Evolutionary conservation across 495 filamentous ascomycete species (phyloP).

Genomic region (Neurospora sp.): DNA sequence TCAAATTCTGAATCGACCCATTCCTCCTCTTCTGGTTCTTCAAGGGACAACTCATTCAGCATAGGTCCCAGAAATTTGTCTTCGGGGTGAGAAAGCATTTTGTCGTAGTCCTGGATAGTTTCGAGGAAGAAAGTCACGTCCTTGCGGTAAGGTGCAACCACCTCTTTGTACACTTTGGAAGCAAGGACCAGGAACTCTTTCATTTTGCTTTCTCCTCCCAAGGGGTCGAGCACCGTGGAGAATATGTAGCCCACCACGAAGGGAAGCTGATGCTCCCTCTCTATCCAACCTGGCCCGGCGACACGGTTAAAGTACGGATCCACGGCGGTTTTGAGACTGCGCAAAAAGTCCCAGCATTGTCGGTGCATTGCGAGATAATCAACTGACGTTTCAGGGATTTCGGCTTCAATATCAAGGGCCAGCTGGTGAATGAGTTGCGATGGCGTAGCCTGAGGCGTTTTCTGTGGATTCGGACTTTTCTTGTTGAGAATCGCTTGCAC

Average conservation of each 20-base stretch:
- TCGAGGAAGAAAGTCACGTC: not conserved
- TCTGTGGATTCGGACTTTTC: not conserved
- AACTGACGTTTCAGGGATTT: not conserved
- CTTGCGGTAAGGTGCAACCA: not conserved
- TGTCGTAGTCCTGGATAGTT: not conserved
- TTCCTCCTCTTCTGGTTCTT: not conserved
- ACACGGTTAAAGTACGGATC: not conserved
- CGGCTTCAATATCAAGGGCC: not conserved
- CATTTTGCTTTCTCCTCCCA: not conserved
- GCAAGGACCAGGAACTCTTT: not conserved
- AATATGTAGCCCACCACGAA: constrained; percentile 3
- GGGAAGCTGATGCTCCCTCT: not conserved
- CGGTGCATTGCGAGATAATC: not conserved
- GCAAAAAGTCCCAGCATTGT: not conserved
- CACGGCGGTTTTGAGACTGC: not conserved
- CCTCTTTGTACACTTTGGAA: not conserved
- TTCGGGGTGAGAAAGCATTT: not conserved
- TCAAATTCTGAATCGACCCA: not conserved
- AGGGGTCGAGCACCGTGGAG: not conserved
- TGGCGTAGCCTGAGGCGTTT: not conserved
- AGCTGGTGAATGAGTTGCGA: not conserved
- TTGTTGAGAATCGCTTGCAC: not conserved
- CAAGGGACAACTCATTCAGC: not conserved
- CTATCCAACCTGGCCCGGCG: not conserved
- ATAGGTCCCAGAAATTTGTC: not conserved